Conservation (phyloP, 225 moss, liverwort and hornwort species). For the Thuidium tamariscinum region DNA sequence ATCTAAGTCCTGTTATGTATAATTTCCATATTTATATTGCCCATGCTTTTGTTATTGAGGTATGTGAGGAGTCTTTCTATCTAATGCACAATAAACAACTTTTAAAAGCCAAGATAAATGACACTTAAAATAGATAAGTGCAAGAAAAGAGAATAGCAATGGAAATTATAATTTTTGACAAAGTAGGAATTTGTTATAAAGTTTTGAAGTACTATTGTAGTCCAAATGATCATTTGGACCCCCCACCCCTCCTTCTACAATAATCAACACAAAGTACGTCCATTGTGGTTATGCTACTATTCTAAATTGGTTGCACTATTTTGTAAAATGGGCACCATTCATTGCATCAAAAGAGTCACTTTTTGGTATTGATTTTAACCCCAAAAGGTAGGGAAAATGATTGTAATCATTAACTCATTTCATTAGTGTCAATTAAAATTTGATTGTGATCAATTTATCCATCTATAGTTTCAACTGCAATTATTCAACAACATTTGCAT, state of each 20-base stretch:
- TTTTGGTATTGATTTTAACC: background rate
- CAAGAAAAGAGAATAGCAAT: no score
- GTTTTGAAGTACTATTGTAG: background rate
- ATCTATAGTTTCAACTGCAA: no score
- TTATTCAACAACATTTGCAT: background rate
- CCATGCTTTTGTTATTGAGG: fast-evolving
- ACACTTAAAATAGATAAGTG: background rate
- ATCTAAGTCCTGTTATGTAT: background rate
- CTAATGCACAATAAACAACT: background rate
- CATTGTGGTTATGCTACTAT: no score
- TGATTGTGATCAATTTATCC: background rate
- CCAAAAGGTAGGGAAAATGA: background rate
- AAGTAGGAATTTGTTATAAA: background rate
- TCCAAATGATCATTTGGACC: no score
- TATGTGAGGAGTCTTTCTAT: background rate
- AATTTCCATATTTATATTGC: fast-evolving
- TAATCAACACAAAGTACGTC: background rate
- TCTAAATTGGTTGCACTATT: background rate
- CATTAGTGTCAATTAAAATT: background rate
- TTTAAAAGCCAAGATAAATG: background rate
- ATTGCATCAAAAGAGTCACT: background rate
- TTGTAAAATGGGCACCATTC: background rate
- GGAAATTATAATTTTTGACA: no score
- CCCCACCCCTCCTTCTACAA: fast-evolving
- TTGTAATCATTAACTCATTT: background rate